A percentile compares a stretch with the other conserved stretches of the same genome.
These are phyloP conservation scores for Botryotinia calthae DNA, from an alignment of 2,329 filamentous ascomycete species.

Conservation along the genomic window DNA sequence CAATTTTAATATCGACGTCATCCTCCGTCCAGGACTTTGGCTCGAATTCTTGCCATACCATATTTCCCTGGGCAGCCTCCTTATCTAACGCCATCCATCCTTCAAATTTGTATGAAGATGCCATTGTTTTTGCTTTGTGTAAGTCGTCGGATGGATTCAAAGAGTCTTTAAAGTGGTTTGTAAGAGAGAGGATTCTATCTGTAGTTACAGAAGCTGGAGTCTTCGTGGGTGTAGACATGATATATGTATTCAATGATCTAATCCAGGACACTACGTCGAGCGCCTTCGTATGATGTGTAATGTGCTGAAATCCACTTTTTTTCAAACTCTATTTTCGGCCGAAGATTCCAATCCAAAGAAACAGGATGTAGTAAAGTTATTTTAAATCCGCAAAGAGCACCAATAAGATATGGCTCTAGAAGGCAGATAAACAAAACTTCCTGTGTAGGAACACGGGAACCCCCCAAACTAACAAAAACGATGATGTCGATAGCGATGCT, in stretches of 20 bases:
- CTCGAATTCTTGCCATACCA: conserved; percentile 43
- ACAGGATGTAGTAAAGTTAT: neutral
- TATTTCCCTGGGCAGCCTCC: conserved; percentile 38
- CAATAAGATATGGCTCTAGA: neutral
- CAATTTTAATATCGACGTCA: conserved; percentile 51
- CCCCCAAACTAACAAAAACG: neutral
- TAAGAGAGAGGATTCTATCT: conserved; percentile 23
- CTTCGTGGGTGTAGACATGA: conserved; percentile 30
- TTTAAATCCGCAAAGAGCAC: conserved; percentile 3
- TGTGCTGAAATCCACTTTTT: neutral
- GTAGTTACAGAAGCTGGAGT: conserved; percentile 27
- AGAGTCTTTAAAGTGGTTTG: conserved; percentile 32
- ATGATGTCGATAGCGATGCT: conserved; percentile 7
- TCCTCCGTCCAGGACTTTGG: conserved; percentile 50
- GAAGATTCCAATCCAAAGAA: neutral
- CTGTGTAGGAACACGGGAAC: neutral
- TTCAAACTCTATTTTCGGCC: neutral
- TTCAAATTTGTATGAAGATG: conserved; percentile 39
- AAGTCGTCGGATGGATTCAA: conserved; percentile 27
- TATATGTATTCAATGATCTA: conserved; percentile 10
- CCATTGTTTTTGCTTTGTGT: conserved; percentile 31
- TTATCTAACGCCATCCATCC: conserved; percentile 42
- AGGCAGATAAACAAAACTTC: neutral
- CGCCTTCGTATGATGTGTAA: neutral
- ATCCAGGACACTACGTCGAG: neutral